Conservation (phyloP, 139 green algal species). For the Closterium sp. region DNA sequence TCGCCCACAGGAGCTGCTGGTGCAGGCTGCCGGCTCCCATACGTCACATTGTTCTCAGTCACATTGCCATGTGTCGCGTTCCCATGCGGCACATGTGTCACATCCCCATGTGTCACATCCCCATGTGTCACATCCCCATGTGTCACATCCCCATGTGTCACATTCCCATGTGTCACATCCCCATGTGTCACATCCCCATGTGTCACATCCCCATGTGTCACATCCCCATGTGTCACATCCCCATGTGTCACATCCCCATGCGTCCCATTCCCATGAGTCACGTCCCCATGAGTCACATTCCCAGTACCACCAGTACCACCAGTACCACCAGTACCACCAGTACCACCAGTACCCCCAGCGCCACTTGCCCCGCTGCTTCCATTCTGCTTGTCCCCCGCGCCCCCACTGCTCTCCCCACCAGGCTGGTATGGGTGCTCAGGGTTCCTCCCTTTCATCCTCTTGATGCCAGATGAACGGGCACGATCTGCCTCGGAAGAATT, state of each 20-base stretch:
- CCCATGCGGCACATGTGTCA: no score
- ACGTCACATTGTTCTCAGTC: neutral
- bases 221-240: neutral
- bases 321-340: neutral
- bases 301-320: neutral
- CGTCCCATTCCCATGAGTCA: neutral
- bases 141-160: neutral
- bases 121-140: neutral
- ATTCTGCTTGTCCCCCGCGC: neutral
- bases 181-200: neutral
- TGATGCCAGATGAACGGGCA: neutral
- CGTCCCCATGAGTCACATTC: neutral
- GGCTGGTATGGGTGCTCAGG: neutral
- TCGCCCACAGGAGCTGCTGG: neutral
- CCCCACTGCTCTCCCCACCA: neutral
- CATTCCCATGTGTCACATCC: neutral
- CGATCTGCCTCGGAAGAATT: neutral
- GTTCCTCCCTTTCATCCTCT: neutral
- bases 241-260: neutral
- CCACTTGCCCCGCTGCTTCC: neutral
- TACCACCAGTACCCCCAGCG: neutral
- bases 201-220: no score
- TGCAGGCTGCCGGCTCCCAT: neutral
- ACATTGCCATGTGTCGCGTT: no score
- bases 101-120: neutral